A percentile compares a stretch with the other conserved stretches of the same genome.
Conservation (phyloP, 306 rosid species). For the Vigna hirtella region DNA sequence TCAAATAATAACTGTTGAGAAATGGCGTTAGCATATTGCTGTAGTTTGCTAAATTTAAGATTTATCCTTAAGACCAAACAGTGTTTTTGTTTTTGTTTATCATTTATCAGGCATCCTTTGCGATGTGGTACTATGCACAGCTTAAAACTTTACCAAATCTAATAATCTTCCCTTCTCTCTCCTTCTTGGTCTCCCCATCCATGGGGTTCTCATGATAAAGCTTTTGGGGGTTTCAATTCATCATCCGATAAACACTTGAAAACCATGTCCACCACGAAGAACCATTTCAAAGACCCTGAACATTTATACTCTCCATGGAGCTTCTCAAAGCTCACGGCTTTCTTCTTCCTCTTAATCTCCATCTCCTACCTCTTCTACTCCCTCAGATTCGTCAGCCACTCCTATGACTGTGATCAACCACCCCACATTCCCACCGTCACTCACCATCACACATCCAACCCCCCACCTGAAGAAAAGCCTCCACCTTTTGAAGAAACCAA, state of each 20-base stretch:
- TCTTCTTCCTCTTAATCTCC: constrained; percentile 50
- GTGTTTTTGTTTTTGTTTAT: background rate
- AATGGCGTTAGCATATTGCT: background rate
- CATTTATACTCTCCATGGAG: constrained; percentile 43
- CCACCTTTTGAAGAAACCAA: constrained; percentile 48
- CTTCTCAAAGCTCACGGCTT: constrained; percentile 53
- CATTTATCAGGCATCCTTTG: background rate
- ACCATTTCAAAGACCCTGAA: constrained; percentile 57
- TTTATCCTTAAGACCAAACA: no score
- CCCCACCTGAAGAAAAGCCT: background rate
- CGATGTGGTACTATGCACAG: constrained; percentile 3
- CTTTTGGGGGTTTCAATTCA: constrained; percentile 3
- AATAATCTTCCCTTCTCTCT: background rate
- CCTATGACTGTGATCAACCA: constrained; percentile 29
- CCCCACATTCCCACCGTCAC: constrained; percentile 17
- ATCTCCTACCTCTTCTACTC: constrained; percentile 57
- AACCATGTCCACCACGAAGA: constrained; percentile 51
- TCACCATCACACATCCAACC: constrained; percentile 23
- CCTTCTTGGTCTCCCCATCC: background rate
- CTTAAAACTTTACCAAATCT: constrained; percentile 43
- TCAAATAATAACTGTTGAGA: background rate
- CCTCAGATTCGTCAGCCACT: constrained; percentile 45
- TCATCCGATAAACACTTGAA: background rate
- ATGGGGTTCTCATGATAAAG: constrained; percentile 37
- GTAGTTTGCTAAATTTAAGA: no score